A percentile compares a stretch with the other conserved stretches of the same genome.
These are phyloP conservation scores for Ceratocystis diversiconidia DNA, from an alignment of 2,329 filamentous ascomycete species.

Conservation along the genomic window DNA sequence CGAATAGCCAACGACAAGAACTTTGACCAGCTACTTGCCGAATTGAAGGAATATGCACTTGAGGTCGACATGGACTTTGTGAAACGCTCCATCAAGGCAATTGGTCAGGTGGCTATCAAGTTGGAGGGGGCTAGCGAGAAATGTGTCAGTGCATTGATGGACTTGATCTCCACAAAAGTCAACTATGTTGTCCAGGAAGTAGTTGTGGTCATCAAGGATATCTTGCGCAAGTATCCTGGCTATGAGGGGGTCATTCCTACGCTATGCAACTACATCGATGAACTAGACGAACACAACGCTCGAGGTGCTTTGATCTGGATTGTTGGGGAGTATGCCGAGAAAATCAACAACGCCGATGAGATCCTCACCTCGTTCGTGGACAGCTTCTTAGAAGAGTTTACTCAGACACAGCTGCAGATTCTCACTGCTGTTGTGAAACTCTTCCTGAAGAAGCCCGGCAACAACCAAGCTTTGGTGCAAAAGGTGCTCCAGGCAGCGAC, in stretches of 20 bases:
- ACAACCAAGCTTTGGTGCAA: conserved; percentile 79
- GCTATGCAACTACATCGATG: conserved; percentile 90
- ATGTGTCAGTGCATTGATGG: conserved; percentile 84
- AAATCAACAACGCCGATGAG: conserved; percentile 96
- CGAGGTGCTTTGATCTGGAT: conserved; percentile 94
- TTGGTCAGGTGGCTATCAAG: conserved; percentile 97
- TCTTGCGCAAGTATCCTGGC: conserved; percentile 90
- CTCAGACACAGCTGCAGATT: conserved; percentile 96
- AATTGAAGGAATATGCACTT: conserved; percentile 91
- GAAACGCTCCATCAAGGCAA: conserved; percentile 81
- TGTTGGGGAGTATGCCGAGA: conserved; percentile 96
- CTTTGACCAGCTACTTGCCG: conserved; percentile 83
- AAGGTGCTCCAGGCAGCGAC: conserved; percentile 89
- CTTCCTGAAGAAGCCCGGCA: conserved; percentile 91
- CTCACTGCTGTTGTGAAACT: conserved; percentile 94
- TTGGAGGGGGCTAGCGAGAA: conserved; percentile 90
- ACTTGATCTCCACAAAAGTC: conserved; percentile 92
- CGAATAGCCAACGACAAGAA: conserved; percentile 96
- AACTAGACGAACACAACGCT: conserved; percentile 86
- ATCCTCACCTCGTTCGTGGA: conserved; percentile 87
- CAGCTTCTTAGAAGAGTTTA: conserved; percentile 89
- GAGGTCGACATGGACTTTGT: conserved; percentile 99
- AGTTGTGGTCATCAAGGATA: conserved; percentile 97
- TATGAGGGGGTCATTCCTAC: conserved; percentile 97
- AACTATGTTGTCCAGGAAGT: conserved; percentile 99